These are phyloP conservation scores for Mycena haematopus DNA, from an alignment of 768 basidiomycete species.

Conservation along the genomic window DNA sequence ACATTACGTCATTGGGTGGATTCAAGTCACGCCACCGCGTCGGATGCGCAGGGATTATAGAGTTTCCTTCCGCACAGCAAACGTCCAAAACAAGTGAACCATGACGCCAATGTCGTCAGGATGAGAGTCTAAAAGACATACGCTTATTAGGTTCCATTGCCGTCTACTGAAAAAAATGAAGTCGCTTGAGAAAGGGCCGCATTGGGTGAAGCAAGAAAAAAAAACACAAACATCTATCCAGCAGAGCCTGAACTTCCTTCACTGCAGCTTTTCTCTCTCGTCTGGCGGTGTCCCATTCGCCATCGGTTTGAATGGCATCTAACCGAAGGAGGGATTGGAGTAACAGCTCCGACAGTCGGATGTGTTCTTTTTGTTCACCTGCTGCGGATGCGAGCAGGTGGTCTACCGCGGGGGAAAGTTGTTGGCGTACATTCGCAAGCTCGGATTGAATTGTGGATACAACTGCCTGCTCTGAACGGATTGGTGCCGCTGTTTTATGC, in stretches of 20 bases:
- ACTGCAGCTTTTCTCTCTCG: slow-evolving; percentile 86
- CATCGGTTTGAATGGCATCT: slow-evolving; percentile 79
- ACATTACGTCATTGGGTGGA: background rate
- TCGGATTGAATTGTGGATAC: slow-evolving; percentile 63
- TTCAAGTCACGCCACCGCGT: slow-evolving; percentile 22
- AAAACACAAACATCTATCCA: slow-evolving; percentile 61
- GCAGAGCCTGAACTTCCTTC: slow-evolving; percentile 78
- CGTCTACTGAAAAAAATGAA: slow-evolving; percentile 8
- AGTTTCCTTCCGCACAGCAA: background rate
- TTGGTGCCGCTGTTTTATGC: slow-evolving; percentile 31
- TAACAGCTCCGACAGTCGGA: slow-evolving; percentile 80
- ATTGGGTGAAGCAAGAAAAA: too few relatives aligned
- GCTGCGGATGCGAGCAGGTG: slow-evolving; percentile 50
- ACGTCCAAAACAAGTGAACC: background rate
- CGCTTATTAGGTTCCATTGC: background rate
- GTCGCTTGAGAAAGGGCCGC: background rate
- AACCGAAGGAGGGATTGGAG: slow-evolving; percentile 87
- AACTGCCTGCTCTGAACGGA: slow-evolving; percentile 55
- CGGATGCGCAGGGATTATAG: too few relatives aligned
- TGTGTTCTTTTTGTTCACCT: slow-evolving; percentile 45
- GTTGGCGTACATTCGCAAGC: slow-evolving; percentile 45
- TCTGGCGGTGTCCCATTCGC: slow-evolving; percentile 80
- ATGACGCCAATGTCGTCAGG: slow-evolving; percentile 2
- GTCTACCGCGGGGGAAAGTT: slow-evolving; percentile 63
- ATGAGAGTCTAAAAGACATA: background rate